A percentile compares a stretch with the other conserved stretches of the same genome.
phyloP scores from a whole-genome alignment of 371 early-diverging fungal genomes.

The Syncephalastrum contaminatum region DNA sequence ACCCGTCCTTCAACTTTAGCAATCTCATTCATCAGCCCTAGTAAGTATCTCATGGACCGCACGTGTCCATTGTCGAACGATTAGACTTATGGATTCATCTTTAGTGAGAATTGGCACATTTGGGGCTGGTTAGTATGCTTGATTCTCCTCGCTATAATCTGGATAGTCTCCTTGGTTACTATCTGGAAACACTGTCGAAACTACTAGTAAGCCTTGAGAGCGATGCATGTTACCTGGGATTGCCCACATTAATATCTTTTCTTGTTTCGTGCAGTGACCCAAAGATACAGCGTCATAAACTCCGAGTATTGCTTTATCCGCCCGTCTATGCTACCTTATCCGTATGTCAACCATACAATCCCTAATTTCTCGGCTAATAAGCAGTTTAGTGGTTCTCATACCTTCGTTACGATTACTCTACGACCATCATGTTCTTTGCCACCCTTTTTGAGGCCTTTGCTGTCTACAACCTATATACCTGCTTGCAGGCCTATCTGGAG shows the following conservation, averaged over 20 bases:
- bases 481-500: conserved; percentile 41
- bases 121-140: conserved; percentile 47
- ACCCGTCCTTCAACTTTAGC: conserved; percentile 39
- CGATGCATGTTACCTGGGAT: not conserved
- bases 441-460: conserved; percentile 49
- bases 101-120: conserved; percentile 43
- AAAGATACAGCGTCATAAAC: conserved; percentile 45
- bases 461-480: conserved; percentile 44
- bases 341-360: not conserved
- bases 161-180: conserved; percentile 30
- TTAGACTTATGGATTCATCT: not conserved
- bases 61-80: not conserved
- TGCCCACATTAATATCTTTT: not conserved
- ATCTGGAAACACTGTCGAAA: conserved; percentile 37
- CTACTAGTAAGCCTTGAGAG: conserved; percentile 33
- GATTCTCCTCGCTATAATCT: conserved; percentile 28
- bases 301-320: conserved; percentile 47
- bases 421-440: conserved; percentile 51
- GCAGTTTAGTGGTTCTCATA: conserved; percentile 44
- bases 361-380: not conserved
- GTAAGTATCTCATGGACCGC: conserved; percentile 14
- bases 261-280: conserved; percentile 25
- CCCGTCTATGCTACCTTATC: conserved; percentile 39
- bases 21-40: conserved; percentile 37
- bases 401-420: conserved; percentile 44